Conservation (phyloP, 2,329 filamentous ascomycete species). For the Talaromyces verruculosus region DNA sequence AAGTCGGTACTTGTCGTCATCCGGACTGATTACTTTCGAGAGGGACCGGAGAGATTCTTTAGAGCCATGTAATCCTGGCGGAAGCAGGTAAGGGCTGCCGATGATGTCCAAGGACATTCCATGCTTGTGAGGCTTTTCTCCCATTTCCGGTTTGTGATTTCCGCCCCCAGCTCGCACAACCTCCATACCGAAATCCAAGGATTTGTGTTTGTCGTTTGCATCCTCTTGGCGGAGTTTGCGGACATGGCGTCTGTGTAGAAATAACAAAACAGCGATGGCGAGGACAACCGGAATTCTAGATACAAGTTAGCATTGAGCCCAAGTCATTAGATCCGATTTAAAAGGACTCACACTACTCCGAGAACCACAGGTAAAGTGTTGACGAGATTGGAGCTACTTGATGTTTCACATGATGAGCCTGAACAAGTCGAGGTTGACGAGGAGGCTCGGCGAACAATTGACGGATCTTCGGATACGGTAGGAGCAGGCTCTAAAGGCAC, state of each 20-base stretch:
- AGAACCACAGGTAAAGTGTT: constrained; percentile 67
- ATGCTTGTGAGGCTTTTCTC: constrained; percentile 56
- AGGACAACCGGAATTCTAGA: constrained; percentile 71
- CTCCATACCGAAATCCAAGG: constrained; percentile 87
- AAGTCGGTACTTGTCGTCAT: constrained; percentile 84
- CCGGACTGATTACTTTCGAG: constrained; percentile 69
- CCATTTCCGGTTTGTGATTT: constrained; percentile 52
- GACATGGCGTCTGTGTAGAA: constrained; percentile 75
- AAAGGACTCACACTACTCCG: constrained; percentile 64
- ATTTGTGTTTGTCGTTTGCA: constrained; percentile 79
- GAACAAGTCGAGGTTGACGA: constrained; percentile 26
- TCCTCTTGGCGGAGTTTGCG: constrained; percentile 75
- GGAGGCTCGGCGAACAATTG: constrained; percentile 26
- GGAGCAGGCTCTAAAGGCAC: constrained; percentile 30
- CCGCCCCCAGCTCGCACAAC: constrained; percentile 37
- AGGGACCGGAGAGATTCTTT: constrained; percentile 84
- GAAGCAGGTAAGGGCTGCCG: constrained; percentile 84
- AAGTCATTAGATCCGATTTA: background rate
- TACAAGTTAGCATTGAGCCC: constrained; percentile 27
- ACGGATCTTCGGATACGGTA: constrained; percentile 27
- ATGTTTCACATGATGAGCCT: constrained; percentile 57
- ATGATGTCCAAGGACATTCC: constrained; percentile 64
- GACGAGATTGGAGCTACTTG: constrained; percentile 52
- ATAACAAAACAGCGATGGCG: constrained; percentile 66
- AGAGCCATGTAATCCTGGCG: constrained; percentile 74